phyloP scores from a whole-genome alignment of 2,329 filamentous ascomycete species.

The Penicillium polonicum region DNA sequence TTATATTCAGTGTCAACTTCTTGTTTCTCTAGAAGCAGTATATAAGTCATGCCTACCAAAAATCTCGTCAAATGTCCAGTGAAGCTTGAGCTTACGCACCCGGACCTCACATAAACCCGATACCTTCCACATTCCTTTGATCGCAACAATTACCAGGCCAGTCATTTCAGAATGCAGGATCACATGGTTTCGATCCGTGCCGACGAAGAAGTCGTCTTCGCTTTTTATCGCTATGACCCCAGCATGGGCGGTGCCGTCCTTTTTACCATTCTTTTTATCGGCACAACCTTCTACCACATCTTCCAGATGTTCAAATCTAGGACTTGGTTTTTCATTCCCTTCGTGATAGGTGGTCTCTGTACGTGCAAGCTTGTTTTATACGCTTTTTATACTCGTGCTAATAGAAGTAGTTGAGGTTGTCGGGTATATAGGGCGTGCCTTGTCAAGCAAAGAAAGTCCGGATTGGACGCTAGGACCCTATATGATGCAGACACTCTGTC shows the following conservation, averaged over 20 bases:
- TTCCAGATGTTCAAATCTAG: constrained; percentile 1
- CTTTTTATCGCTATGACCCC: background rate
- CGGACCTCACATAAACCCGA: background rate
- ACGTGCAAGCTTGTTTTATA: background rate
- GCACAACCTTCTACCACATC: constrained; percentile 16
- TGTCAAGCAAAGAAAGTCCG: background rate
- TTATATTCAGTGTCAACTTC: background rate
- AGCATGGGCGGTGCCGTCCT: constrained; percentile 1
- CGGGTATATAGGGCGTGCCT: background rate
- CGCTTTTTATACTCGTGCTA: background rate
- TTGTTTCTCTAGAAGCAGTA: background rate
- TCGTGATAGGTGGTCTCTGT: background rate
- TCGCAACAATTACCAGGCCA: background rate
- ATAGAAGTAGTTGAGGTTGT: background rate
- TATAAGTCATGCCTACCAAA: background rate
- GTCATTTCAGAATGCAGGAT: background rate
- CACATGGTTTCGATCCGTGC: background rate
- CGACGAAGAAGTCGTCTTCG: background rate
- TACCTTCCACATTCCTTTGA: background rate
- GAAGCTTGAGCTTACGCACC: background rate
- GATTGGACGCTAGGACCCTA: background rate
- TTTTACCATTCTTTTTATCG: constrained; percentile 6
- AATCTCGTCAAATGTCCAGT: background rate
- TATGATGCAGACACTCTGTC: background rate
- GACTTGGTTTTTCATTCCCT: constrained; percentile 1